Evolutionary conservation across 192 early-diverging fungal species (phyloP), one percentile per base, ranked within the genome.

Genomic region (Geosiphon pyriformis): DNA sequence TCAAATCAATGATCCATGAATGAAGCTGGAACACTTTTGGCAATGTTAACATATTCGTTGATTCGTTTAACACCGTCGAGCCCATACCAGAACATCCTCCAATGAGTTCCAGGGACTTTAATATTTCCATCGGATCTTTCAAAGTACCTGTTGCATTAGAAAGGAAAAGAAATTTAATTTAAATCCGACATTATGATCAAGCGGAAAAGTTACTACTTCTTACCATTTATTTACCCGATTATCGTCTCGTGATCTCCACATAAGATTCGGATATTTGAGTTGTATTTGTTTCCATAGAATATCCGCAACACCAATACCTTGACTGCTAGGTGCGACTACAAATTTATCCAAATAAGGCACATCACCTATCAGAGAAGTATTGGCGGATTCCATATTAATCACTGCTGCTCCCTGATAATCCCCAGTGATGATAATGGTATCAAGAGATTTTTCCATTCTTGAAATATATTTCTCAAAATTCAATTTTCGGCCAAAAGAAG

Each of bases 141-240:
- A 88, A 94, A 97, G 49, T 97, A 89, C 87, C 87, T 88, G 26
- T 1, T 68, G 20, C 11, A 4, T 18, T 2, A 27, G 20, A 27
- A 3, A 34, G 30, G 55, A 3, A 59, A 18, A 33, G 20, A 27
- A 33, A 15, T 49, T 53, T 2, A 34, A n/a, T 27, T 23, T n/a
- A 29, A 61, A 18, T 49, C 2, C n/a, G 2, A 48, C 10, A 61
- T 30, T 20, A 18, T n/a, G 17, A 29, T 2, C 2, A 56, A 29
- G 26, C 20, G 4, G 10, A 25, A 0, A 34, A 20, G 7, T 25
- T 23, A 52, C 8, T 3, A n/a, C 27, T 10, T 31, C 46, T 46
- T 74, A 97, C 95, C 95, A 98, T 70, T 90, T 91, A 70, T 98
- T 98, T 4, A 98, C 93, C 0, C 86, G 88, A 64, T 98, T 98